Evolutionary conservation across 352 stramenopile species (phyloP), one percentile per base, ranked within the genome.

Genomic region (Blastocystis sp.): DNA sequence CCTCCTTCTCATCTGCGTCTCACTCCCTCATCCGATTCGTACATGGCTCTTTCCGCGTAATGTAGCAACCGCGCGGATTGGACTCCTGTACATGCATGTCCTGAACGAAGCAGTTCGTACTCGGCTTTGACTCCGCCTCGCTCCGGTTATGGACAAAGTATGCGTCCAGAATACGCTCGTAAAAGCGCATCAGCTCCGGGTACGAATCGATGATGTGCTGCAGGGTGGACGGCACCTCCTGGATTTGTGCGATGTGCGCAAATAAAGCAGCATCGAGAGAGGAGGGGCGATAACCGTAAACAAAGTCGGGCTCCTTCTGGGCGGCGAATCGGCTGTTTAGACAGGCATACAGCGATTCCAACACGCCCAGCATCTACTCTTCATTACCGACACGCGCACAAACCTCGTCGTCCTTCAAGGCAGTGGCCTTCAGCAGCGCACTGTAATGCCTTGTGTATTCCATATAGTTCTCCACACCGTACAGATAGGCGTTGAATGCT

Each of bases 231-330:
- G 74, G 74, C n/a, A 69, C 54, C 40, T 84, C 45, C 24, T 57
- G 52, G 24, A 84, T 52, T 10, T 14, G 11, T 28, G 74, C 74
- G 21, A 84, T 54, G 52, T 84, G 74, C 11, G 74, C 74, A 43
- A 84, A 84, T 10, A 84, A 42, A 3, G 57, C 57, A 17, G 66
- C 74, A 24, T 84, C 74, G 2, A 63, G 21, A 38, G 74, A 70
- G 34, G 74, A 84, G 2, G 74, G 74, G 45, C 74, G 52, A 28
- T 84, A 62, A 34, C 74, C 74, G 60, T 70, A 84, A 11, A 84
- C 17, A 38, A 68, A 84, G 34, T 64, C 40, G 21, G 54, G 21
- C 54, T 84, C 24, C 48, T 69, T 69, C 48, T 69, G 74, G n/a
- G 52, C 24, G 6, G 48, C 45, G 24, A 84, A 45, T 57, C 28